A percentile compares a stretch with the other conserved stretches of the same genome.
Conservation (phyloP, 208 protist genomes). For the Trypanosoma avium region DNA sequence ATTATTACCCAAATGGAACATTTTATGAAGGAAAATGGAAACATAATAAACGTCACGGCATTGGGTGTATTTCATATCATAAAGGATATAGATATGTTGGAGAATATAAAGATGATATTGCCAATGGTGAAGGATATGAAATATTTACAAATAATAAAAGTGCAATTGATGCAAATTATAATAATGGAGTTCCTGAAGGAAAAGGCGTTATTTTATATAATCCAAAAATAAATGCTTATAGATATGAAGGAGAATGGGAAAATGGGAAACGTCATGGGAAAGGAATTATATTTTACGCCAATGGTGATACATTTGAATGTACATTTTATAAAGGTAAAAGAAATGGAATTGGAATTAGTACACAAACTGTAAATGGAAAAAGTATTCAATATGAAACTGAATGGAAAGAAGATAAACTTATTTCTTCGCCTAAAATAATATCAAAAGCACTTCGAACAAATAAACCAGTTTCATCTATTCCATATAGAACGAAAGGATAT, state of each 20-base stretch:
- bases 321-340: conserved; percentile 81
- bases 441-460: conserved; percentile 13
- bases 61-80: conserved; percentile 77
- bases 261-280: conserved; percentile 79
- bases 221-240: conserved; percentile 67
- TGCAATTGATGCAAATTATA: conserved; percentile 26
- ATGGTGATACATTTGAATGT: conserved; percentile 85
- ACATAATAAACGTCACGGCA: conserved; percentile 82
- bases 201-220: conserved; percentile 33
- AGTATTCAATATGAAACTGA: conserved; percentile 28
- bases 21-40: conserved; percentile 89
- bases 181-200: conserved; percentile 33
- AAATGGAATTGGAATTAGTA: conserved; percentile 66
- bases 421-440: conserved; percentile 20
- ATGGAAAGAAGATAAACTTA: conserved; percentile 25
- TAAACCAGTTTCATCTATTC: conserved; percentile 24
- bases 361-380: conserved; percentile 24
- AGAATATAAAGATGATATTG: conserved; percentile 78
- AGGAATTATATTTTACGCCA: conserved; percentile 76
- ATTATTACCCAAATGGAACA: conserved; percentile 87
- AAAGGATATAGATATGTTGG: conserved; percentile 86
- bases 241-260: conserved; percentile 87
- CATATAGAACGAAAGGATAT: conserved; percentile 22
- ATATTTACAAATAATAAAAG: conserved; percentile 57
- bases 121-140: conserved; percentile 75